Percentiles rank a stretch among this genome's conserved stretches.
Conservation (phyloP, 2,329 filamentous ascomycete genomes). For the Cordyceps pruinosa region DNA sequence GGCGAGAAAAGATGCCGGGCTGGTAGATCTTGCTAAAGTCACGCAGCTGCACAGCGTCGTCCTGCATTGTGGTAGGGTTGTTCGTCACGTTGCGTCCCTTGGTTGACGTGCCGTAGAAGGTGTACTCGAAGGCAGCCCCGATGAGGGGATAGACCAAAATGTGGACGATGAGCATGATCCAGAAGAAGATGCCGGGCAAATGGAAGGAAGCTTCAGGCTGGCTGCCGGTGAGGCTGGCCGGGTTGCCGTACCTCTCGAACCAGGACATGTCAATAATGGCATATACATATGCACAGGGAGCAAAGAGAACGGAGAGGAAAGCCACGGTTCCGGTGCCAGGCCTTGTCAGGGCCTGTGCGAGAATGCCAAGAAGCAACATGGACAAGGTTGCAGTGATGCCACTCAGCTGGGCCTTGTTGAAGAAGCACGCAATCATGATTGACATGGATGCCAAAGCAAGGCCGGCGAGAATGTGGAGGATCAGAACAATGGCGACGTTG, state of each 20-base stretch:
- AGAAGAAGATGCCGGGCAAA: constrained; percentile 68
- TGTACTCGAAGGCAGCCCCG: constrained; percentile 66
- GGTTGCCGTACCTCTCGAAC: constrained; percentile 57
- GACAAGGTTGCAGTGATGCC: constrained; percentile 72
- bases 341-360: constrained; percentile 67
- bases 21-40: constrained; percentile 73
- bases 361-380: constrained; percentile 68
- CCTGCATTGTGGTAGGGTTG: constrained; percentile 25
- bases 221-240: constrained; percentile 53
- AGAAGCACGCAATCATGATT: constrained; percentile 74
- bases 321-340: constrained; percentile 58
- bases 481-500: constrained; percentile 56
- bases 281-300: constrained; percentile 81
- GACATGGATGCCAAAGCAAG: constrained; percentile 73
- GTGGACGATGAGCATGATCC: constrained; percentile 70
- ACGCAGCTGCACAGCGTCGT: constrained; percentile 60
- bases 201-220: constrained; percentile 61
- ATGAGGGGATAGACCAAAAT: constrained; percentile 71
- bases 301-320: constrained; percentile 69
- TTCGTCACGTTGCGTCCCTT: constrained; percentile 45
- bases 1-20: constrained; percentile 53
- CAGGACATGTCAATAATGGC: constrained; percentile 71
- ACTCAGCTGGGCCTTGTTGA: constrained; percentile 80
- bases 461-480: constrained; percentile 72
- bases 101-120: constrained; percentile 67